Conservation (phyloP, 2,329 filamentous ascomycete genomes). For the Magnaporthiopsis rhizophila region DNA sequence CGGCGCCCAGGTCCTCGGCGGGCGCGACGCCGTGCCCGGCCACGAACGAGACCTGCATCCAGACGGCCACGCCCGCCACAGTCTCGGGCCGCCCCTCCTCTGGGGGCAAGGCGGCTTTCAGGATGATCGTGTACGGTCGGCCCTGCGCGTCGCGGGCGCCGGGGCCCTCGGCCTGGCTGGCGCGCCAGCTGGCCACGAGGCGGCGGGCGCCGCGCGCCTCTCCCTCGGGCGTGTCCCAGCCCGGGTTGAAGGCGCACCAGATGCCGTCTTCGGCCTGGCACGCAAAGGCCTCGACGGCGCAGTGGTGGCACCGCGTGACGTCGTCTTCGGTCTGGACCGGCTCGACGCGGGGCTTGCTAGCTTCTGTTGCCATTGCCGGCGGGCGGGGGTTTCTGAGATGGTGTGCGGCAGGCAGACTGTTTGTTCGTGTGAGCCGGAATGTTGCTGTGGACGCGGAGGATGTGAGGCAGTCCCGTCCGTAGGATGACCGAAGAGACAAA, state of each 20-base stretch:
- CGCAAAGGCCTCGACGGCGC: constrained; percentile 33
- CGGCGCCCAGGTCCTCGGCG: constrained; percentile 22
- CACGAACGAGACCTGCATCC: constrained; percentile 43
- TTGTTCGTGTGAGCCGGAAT: not conserved
- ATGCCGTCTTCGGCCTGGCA: constrained; percentile 40
- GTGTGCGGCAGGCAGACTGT: no score
- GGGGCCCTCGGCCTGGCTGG: not conserved
- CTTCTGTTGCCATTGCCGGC: not conserved
- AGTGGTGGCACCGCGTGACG: constrained; percentile 18
- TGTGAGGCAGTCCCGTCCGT: no score
- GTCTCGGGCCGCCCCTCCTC: not conserved
- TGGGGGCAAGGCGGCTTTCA: constrained; percentile 41
- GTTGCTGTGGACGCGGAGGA: not conserved
- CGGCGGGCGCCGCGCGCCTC: constrained; percentile 25
- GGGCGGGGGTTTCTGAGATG: not conserved
- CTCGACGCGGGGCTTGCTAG: constrained; percentile 16
- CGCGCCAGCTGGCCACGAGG: constrained; percentile 33
- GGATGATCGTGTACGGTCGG: constrained; percentile 40
- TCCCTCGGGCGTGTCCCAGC: constrained; percentile 44
- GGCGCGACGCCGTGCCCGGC: constrained; percentile 37
- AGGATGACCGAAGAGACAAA: not conserved
- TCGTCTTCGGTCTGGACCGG: constrained; percentile 21
- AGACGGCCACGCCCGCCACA: constrained; percentile 47
- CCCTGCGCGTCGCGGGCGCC: constrained; percentile 33
- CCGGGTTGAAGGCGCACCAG: constrained; percentile 44